Evolutionary conservation across 2,329 filamentous ascomycete genomes (phyloP), one percentile per base, ranked within the genome.

Genomic region (Trichoderma sp.): DNA sequence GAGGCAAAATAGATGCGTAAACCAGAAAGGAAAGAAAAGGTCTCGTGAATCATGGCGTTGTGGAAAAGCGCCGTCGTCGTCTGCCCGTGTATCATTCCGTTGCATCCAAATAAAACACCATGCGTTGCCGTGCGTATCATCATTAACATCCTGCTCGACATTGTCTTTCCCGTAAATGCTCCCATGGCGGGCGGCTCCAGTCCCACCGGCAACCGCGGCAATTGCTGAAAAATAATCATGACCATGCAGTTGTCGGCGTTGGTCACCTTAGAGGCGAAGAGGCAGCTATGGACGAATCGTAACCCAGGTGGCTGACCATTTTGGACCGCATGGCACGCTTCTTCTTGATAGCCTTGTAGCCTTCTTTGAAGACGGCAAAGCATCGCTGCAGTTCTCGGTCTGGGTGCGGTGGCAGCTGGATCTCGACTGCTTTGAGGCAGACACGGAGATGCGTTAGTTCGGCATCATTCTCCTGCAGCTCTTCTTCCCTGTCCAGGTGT

Each of bases 361-460:
- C 87, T 35, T 83, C 76, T 76, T 88, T 89, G 84, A 88, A 90
- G 70, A 83, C 83, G 68, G 82, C 78, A 70, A 90, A 89, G 75
- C 86, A 87, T 70, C 84, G 82, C 69, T 83, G 80, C 37, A 90
- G 82, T 68, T 89, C 87, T 32, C 81, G 79, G 74, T 89, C 85
- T 2, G 81, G 80, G 67, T 83, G 82, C 52, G 80, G 76, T 5
- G 84, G 80, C 74, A 84, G 84, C 71, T 87, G 85, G 19, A 88
- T 84, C 78, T 90, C 87, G 71, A 90, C 84, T 25, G 85, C 86
- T 71, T 88, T 86, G 70, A 89, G 81, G 73, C 86, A 84, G 69
- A 91, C 86, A 67, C 87, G 85, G 50, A 89, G 82, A 74, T 87
- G 87, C 53, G 85, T 82, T 32, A 90, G 81, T 74, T 90, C 87